phyloP scores from a whole-genome alignment of 345 rosid species.

The Lepidium didymum region DNA sequence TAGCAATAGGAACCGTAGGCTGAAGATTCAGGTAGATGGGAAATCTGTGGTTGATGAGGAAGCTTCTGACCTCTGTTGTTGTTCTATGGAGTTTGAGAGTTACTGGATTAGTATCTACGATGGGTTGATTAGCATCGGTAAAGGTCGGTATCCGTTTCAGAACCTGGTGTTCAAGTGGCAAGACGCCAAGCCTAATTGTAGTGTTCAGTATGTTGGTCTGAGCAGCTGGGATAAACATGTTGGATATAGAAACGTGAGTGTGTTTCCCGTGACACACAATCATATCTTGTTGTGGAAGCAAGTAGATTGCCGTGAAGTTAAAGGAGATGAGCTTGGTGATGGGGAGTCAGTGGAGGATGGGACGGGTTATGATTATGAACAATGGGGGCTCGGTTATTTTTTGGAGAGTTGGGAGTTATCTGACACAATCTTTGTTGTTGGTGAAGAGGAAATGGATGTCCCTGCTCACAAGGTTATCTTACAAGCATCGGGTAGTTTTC shows the following conservation, averaged over 20 bases:
- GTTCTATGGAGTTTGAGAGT: slow-evolving; percentile 77
- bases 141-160: slow-evolving; percentile 95
- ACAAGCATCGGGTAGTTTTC: slow-evolving; percentile 74
- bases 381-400: slow-evolving; percentile 81
- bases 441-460: slow-evolving; percentile 50
- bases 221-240: slow-evolving; percentile 99
- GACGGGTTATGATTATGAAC: slow-evolving; percentile 32
- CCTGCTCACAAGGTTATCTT: slow-evolving; percentile 89
- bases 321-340: slow-evolving; percentile 40
- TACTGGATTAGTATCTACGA: slow-evolving; percentile 94
- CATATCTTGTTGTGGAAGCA: slow-evolving; percentile 84
- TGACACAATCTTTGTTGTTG: slow-evolving; percentile 65
- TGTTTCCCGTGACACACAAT: slow-evolving; percentile 71
- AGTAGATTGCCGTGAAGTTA: slow-evolving; percentile 51
- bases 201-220: slow-evolving; percentile 73
- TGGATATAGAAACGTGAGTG: slow-evolving; percentile 88
- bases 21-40: slow-evolving; percentile 93
- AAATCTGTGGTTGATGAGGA: slow-evolving; percentile 73
- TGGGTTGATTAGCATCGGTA: slow-evolving; percentile 82
- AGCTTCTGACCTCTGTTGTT: slow-evolving; percentile 58
- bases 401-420: slow-evolving; percentile 81
- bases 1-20: slow-evolving; percentile 77
- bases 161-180: slow-evolving; percentile 88
- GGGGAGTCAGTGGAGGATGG: slow-evolving; percentile 40
- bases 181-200: slow-evolving; percentile 77